phyloP scores from a whole-genome alignment of 805 yeast species.

The Suhomyces sp. region DNA sequence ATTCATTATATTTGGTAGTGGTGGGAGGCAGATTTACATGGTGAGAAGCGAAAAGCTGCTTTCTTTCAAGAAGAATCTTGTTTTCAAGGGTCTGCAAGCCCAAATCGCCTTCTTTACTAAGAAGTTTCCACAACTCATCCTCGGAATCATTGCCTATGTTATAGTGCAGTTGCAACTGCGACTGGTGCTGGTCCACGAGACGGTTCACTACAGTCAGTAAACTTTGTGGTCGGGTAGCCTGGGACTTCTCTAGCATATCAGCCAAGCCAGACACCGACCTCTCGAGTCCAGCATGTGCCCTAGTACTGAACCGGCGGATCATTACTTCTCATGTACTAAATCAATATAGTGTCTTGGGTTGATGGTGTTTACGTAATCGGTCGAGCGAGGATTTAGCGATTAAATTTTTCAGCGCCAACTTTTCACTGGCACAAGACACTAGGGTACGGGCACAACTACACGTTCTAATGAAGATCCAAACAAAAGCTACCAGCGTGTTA shows the following conservation, averaged over 20 bases:
- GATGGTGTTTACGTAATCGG: not conserved
- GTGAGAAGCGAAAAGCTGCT: not conserved
- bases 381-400: not conserved
- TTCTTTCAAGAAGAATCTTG: not conserved
- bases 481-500: conserved; percentile 68
- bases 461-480: conserved; percentile 56
- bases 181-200: not conserved
- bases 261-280: not conserved
- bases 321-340: not conserved
- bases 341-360: not conserved
- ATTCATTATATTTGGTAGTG: conserved; percentile 6
- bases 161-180: not conserved
- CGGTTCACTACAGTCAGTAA: not conserved
- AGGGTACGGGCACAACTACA: not conserved
- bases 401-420: not conserved
- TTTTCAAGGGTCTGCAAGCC: not conserved
- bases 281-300: not conserved
- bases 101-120: not conserved
- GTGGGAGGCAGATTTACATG: not conserved
- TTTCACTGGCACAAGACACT: not conserved
- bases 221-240: not conserved
- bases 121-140: not conserved
- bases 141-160: not conserved
- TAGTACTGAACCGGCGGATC: not conserved
- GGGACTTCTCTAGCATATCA: not conserved